Conservation (phyloP, 345 rosid genomes). For the Dimocarpus longan region DNA sequence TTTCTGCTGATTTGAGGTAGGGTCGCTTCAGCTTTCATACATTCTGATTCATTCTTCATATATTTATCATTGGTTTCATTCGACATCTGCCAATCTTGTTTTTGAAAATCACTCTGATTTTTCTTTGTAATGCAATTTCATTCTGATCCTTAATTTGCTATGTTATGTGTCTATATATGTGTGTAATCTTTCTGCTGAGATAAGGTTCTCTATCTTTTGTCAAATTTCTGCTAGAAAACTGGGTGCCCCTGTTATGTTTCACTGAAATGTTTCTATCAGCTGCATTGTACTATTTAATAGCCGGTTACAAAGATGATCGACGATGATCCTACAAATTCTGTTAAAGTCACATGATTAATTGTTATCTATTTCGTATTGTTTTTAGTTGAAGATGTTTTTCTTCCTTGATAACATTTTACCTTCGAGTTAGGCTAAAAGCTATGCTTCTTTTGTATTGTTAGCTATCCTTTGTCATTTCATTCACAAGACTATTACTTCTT, state of each 20-base stretch:
- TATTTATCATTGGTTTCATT: not conserved
- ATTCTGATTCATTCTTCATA: not conserved
- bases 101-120: not conserved
- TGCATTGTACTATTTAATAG: not conserved
- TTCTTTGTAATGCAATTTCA: not conserved
- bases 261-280: not conserved
- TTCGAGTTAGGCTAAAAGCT: not conserved
- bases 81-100: slow-evolving; percentile 1
- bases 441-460: not conserved
- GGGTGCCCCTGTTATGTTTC: not conserved
- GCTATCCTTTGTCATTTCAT: not conserved
- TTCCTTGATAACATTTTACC: not conserved
- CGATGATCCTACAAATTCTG: not conserved
- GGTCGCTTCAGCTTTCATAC: not conserved
- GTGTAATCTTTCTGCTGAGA: not conserved
- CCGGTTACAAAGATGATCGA: not conserved
- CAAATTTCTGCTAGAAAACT: not conserved
- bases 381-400: slow-evolving; percentile 5
- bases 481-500: not conserved
- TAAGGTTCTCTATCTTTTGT: not conserved
- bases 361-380: not conserved
- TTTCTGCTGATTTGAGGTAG: not conserved
- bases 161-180: not conserved
- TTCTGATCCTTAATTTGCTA: not conserved
- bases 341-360: not conserved